A percentile compares a stretch with the other conserved stretches of the same genome.
These are phyloP conservation scores for Castanea mollissima DNA, from an alignment of 306 rosid species.

Conservation along the genomic window DNA sequence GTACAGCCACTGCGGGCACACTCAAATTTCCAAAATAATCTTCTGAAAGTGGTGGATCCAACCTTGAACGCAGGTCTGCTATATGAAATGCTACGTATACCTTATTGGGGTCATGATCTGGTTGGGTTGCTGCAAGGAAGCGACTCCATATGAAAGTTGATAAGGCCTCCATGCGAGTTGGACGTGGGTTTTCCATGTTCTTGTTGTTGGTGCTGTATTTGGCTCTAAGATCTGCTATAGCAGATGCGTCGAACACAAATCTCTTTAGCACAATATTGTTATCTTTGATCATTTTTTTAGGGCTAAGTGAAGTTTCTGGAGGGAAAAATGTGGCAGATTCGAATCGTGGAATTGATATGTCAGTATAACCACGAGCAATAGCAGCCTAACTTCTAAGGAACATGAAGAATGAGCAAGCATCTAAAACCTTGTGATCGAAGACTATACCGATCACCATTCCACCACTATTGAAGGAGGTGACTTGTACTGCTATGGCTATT, in stretches of 20 bases:
- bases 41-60: conserved; percentile 33
- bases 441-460: conserved; percentile 6
- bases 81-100: conserved; percentile 19
- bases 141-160: conserved; percentile 42
- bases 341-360: neutral
- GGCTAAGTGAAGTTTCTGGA: conserved; percentile 14
- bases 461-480: conserved; percentile 13
- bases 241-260: conserved; percentile 19
- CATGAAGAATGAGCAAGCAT: conserved; percentile 1
- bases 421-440: conserved; percentile 15
- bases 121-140: conserved; percentile 6
- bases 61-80: conserved; percentile 34
- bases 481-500: neutral
- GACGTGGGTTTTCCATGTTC: neutral
- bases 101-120: neutral
- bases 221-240: conserved; percentile 8
- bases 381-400: conserved; percentile 24
- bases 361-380: neutral
- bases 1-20: neutral
- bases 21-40: conserved; percentile 31
- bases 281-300: neutral
- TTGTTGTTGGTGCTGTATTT: neutral
- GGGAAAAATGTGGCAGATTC: conserved; percentile 34
- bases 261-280: conserved; percentile 19
- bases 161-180: conserved; percentile 43